phyloP scores from a whole-genome alignment of 192 early-diverging fungal species.

The Podila verticillata region DNA sequence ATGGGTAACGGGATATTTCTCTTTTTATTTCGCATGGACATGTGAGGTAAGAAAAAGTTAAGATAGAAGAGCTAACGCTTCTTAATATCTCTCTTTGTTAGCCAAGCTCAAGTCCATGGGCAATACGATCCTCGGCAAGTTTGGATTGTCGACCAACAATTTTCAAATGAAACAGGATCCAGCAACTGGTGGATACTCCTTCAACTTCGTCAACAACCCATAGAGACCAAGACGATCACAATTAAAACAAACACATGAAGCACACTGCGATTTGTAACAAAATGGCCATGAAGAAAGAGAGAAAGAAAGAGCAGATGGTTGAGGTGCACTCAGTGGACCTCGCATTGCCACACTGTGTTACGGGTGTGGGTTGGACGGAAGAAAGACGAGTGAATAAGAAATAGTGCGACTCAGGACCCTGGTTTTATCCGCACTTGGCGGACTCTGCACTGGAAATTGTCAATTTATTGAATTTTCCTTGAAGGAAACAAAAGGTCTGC shows the following conservation, averaged over 20 bases:
- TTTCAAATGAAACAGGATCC: slow-evolving; percentile 75
- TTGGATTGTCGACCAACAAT: slow-evolving; percentile 77
- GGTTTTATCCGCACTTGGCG: too few species aligned
- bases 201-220: slow-evolving; percentile 72
- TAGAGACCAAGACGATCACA: not conserved
- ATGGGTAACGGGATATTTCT: slow-evolving; percentile 46
- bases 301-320: too few species aligned
- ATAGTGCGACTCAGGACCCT: too few species aligned
- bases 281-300: too few species aligned
- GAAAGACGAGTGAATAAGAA: too few species aligned
- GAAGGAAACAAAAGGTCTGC: too few species aligned
- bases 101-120: slow-evolving; percentile 78
- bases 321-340: too few species aligned
- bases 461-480: too few species aligned
- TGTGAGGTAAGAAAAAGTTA: not conserved
- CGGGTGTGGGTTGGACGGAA: too few species aligned
- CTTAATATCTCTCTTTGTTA: not conserved
- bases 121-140: slow-evolving; percentile 75
- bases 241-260: not conserved
- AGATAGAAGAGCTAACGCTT: not conserved
- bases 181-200: slow-evolving; percentile 60
- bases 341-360: too few species aligned
- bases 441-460: too few species aligned
- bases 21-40: not conserved
- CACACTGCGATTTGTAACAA: too few species aligned